Conservation (phyloP, 169 alveolate genomes). For the Condylostoma magnum region DNA sequence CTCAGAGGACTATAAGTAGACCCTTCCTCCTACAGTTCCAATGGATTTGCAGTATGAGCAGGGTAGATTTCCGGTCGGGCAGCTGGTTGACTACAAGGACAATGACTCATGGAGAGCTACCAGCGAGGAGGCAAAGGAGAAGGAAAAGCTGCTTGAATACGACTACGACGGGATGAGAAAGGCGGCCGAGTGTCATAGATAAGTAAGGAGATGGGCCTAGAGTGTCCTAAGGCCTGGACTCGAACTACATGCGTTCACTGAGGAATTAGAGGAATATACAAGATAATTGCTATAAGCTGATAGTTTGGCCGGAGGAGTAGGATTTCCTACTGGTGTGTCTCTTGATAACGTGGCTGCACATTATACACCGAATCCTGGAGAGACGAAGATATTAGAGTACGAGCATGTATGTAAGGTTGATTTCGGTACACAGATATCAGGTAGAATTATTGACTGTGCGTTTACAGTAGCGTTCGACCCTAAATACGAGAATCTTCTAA, state of each 20-base stretch:
- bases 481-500: conserved; percentile 83
- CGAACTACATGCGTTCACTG: conserved; percentile 94
- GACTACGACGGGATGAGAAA: conserved; percentile 92
- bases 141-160: conserved; percentile 83
- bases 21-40: conserved; percentile 80
- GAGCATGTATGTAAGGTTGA: conserved; percentile 98
- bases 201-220: conserved; percentile 97
- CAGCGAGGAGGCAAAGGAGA: conserved; percentile 88
- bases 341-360: conserved; percentile 99
- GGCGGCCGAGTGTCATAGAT: conserved; percentile 99
- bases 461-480: conserved; percentile 97
- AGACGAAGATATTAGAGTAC: conserved; percentile 72
- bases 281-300: conserved; percentile 93
- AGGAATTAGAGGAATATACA: conserved; percentile 95
- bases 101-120: conserved; percentile 81
- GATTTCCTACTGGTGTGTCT: conserved; percentile 99
- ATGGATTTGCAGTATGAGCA: conserved; percentile 69
- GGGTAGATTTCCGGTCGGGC: conserved; percentile 82
- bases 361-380: conserved; percentile 96
- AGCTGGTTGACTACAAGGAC: conserved; percentile 83
- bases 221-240: conserved; percentile 93
- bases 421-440: conserved; percentile 99
- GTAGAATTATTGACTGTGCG: conserved; percentile 99
- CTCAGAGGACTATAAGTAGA: conserved; percentile 53
- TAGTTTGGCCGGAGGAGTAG: conserved; percentile 98